A percentile compares a stretch with the other conserved stretches of the same genome.
Evolutionary conservation across 83 land plant species (phyloP).

Genomic region (Isoetes engelmannii): DNA sequence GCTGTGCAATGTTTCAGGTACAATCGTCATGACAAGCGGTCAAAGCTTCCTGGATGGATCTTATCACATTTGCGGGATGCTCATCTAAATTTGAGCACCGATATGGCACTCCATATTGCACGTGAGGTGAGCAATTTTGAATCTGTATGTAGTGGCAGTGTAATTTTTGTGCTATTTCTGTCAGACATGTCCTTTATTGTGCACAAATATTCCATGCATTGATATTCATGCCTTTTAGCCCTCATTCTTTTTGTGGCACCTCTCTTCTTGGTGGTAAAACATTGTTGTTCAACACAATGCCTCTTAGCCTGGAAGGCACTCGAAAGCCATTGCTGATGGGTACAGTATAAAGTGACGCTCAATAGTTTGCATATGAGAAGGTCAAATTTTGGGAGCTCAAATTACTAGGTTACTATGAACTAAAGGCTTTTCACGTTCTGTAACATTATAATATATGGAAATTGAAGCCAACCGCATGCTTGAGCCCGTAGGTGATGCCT

Average conservation of each 20-base stretch:
- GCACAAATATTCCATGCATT: neutral
- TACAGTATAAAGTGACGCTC: neutral
- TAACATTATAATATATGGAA: too few relatives aligned
- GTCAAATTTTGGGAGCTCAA: too few relatives aligned
- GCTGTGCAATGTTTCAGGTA: slow-evolving; percentile 43
- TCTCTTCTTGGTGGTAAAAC: neutral
- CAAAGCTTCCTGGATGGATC: slow-evolving; percentile 94
- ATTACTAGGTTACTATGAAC: too few relatives aligned
- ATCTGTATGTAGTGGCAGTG: neutral
- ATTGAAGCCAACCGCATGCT: too few relatives aligned
- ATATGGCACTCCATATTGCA: slow-evolving; percentile 95
- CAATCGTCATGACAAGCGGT: slow-evolving; percentile 89
- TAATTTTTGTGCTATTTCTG: neutral
- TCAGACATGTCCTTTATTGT: neutral
- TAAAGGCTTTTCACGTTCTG: too few relatives aligned
- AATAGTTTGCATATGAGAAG: neutral
- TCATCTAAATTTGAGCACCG: slow-evolving; percentile 90
- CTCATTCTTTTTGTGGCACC: neutral
- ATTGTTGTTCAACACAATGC: neutral
- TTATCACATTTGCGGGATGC: slow-evolving; percentile 80
- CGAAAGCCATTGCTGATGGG: neutral
- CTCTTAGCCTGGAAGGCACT: neutral
- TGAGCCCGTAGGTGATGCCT: too few relatives aligned
- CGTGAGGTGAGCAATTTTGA: slow-evolving; percentile 54
- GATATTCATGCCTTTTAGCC: neutral